These are phyloP conservation scores for Candolleomyces efflorescens DNA, from an alignment of 768 basidiomycete species.

Conservation along the genomic window DNA sequence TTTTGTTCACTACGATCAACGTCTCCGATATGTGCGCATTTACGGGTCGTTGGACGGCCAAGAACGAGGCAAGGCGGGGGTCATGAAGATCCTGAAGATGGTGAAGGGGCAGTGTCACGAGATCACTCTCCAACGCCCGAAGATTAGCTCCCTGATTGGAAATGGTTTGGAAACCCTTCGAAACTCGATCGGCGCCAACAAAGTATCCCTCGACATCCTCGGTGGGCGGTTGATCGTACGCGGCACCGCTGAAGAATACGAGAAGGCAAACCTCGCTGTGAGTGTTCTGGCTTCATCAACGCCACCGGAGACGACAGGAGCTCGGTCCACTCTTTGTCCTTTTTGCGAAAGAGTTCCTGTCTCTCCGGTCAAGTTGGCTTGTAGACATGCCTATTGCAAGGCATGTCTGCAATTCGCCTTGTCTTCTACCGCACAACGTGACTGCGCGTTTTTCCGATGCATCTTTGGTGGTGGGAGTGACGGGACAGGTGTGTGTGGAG, in stretches of 20 bases:
- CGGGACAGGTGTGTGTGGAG: conserved; percentile 20
- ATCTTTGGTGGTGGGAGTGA: conserved; percentile 8
- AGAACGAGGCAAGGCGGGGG: conserved; percentile 22
- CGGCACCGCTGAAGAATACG: conserved; percentile 29
- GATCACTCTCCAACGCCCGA: conserved; percentile 27
- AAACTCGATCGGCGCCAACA: conserved; percentile 35
- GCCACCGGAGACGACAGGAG: conserved; percentile 6
- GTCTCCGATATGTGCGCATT: conserved; percentile 31
- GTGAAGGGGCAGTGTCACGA: conserved; percentile 31
- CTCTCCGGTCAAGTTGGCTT: conserved; percentile 34
- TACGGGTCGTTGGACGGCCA: conserved; percentile 33
- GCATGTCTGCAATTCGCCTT: conserved; percentile 45
- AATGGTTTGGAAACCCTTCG: conserved; percentile 35
- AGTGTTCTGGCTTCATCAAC: conserved; percentile 15
- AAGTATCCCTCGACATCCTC: conserved; percentile 39
- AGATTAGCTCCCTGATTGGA: conserved; percentile 35
- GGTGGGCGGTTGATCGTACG: conserved; percentile 36
- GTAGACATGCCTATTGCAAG: conserved; percentile 50
- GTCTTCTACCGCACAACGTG: conserved; percentile 21
- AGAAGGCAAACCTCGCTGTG: conserved; percentile 22
- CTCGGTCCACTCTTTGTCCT: conserved; percentile 24
- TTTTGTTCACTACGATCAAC: conserved; percentile 35
- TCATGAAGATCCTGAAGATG: conserved; percentile 36
- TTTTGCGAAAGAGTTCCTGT: conserved; percentile 35
- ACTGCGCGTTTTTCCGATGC: conserved; percentile 4